A percentile compares a stretch with the other conserved stretches of the same genome.
These are phyloP conservation scores for Zymoseptoria tritici DNA, from an alignment of 2,329 filamentous ascomycete genomes.

Conservation along the genomic window DNA sequence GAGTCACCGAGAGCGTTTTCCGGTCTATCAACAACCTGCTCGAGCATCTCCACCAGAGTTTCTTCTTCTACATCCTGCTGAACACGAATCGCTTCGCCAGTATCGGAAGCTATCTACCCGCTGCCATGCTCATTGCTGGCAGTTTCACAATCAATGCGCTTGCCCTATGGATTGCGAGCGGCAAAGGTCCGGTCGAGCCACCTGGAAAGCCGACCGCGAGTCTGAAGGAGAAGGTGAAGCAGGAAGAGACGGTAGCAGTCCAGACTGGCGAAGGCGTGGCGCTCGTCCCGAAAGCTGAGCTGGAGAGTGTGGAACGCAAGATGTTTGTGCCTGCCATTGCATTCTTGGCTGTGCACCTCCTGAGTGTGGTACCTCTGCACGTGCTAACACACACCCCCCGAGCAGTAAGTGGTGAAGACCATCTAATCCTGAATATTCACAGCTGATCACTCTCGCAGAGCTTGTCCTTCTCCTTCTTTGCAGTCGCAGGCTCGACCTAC, in stretches of 20 bases:
- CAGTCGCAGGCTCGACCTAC: conserved; percentile 41
- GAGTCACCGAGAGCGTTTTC: conserved; percentile 83
- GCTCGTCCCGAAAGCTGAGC: conserved; percentile 33
- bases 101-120: conserved; percentile 93
- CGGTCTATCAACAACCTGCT: conserved; percentile 92
- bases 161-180: conserved; percentile 85
- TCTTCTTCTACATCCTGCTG: conserved; percentile 98
- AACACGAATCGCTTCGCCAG: conserved; percentile 89
- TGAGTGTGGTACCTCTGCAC: conserved; percentile 74
- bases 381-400: conserved; percentile 70
- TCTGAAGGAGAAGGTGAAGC: conserved; percentile 27
- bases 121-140: conserved; percentile 90
- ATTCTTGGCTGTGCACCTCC: conserved; percentile 64
- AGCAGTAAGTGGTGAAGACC: conserved; percentile 47
- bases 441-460: conserved; percentile 14
- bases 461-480: conserved; percentile 43
- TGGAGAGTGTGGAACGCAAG: conserved; percentile 50
- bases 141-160: conserved; percentile 97
- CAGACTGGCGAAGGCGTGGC: conserved; percentile 30
- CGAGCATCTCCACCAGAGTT: conserved; percentile 95
- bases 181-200: conserved; percentile 33
- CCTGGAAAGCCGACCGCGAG: conserved; percentile 28
- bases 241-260: conserved; percentile 31
- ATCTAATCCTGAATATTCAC: not conserved
- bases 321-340: conserved; percentile 67